Conservation (phyloP, 2,329 filamentous ascomycete genomes). For the Arthrinium puccinioides region DNA sequence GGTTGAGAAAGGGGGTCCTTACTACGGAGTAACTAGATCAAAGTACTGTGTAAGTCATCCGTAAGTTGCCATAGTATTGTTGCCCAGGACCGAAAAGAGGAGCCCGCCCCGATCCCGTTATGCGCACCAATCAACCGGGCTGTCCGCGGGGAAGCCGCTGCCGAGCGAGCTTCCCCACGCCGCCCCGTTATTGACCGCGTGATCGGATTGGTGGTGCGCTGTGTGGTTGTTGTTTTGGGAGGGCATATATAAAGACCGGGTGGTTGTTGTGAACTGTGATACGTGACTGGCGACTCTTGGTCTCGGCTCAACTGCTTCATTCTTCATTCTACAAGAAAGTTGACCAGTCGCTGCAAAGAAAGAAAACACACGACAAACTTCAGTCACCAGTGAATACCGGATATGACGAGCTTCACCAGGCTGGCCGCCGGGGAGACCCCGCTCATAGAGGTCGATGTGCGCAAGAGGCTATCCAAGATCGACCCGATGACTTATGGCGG, state of each 20-base stretch:
- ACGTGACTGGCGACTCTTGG: no score
- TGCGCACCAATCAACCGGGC: constrained; percentile 2
- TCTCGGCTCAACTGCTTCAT: neutral
- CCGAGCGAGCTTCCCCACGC: no score
- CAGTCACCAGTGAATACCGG: no score
- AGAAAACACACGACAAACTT: neutral
- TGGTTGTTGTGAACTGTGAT: no score
- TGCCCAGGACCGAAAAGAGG: no score
- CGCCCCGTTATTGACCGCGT: constrained; percentile 1
- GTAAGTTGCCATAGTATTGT: no score
- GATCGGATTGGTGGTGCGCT: no score
- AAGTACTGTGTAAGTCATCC: no score
- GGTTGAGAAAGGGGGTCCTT: no score
- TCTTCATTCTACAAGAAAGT: neutral
- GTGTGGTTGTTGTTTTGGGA: no score
- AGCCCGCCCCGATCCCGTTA: neutral
- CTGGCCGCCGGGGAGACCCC: constrained; percentile 53
- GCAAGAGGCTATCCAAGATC: constrained; percentile 62
- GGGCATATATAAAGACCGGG: no score
- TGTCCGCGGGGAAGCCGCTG: neutral
- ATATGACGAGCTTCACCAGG: constrained; percentile 70
- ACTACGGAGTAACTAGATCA: no score
- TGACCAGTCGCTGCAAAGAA: neutral
- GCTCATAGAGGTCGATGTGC: constrained; percentile 58
- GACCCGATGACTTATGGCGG: constrained; percentile 77